Conservation (phyloP, 2,329 filamentous ascomycete species). For the Aspergillus neotritici region DNA sequence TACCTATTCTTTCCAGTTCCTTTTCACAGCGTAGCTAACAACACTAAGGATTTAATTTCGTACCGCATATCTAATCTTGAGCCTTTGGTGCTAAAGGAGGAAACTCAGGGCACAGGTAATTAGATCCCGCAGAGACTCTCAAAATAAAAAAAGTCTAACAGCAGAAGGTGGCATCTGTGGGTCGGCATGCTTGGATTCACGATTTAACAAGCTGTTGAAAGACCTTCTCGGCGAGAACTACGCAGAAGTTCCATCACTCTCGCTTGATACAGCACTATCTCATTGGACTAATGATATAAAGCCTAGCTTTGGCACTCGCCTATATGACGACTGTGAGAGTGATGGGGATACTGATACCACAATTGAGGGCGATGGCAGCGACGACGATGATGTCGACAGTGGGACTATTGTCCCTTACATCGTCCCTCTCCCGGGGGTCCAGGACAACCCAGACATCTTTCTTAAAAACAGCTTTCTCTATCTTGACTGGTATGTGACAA, state of each 20-base stretch:
- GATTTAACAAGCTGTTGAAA: constrained; percentile 21
- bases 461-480: constrained; percentile 14
- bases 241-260: constrained; percentile 17
- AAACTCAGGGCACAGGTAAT: constrained; percentile 23
- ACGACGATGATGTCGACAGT: constrained; percentile 4
- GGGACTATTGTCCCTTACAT: constrained; percentile 14
- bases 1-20: constrained; percentile 2
- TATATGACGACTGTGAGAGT: too few species aligned
- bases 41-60: constrained; percentile 27
- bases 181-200: constrained; percentile 26
- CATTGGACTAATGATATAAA: constrained; percentile 30
- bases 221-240: constrained; percentile 19
- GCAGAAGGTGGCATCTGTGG: constrained; percentile 25
- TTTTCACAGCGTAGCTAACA: background rate
- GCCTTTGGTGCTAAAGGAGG: constrained; percentile 22
- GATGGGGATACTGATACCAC: too few species aligned
- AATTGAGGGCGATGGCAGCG: background rate
- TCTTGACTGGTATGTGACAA: constrained; percentile 3
- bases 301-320: constrained; percentile 8
- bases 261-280: constrained; percentile 20
- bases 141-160: background rate
- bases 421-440: constrained; percentile 20
- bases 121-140: background rate
- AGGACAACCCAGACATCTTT: constrained; percentile 15
- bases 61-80: constrained; percentile 20